Evolutionary conservation across 78 protist species (phyloP), one percentile per base, ranked within the genome.

Genomic region (Emiliania huxleyi): DNA sequence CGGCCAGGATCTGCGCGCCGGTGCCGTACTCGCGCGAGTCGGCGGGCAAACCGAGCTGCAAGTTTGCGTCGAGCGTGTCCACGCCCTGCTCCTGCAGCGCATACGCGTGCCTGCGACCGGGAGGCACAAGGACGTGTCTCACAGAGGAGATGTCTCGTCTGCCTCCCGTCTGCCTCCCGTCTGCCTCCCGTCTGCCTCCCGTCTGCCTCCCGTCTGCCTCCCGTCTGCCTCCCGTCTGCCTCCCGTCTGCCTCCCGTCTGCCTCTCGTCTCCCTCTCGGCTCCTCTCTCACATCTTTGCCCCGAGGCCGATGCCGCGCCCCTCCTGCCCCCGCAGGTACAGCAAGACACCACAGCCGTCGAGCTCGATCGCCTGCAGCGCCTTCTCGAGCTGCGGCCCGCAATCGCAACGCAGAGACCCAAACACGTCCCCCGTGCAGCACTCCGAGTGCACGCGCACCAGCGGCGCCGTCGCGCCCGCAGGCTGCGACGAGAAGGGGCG

Each of bases 381-480:
- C 75, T 62, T 26, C 55, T 81, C 89, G 89, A 81, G 89, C 55
- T 81, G 89, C 89, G 56, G 33, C 2, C 89, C 89, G 89, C 89
- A 81, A 38, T 81, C 89, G 55, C 89, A 81, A 35, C 89, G 89
- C 21, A 81, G 89, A 33, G 56, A 44, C 4, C 89, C 89, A 38
- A 81, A 81, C 33, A 81, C 38, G 38, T 81, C 89, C 15, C 89
- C 89, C 0, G 89, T 81, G 89, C 89, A 81, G 89, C 89, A 81
- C 8, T 81, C 89, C 19, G 89, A 81, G 89, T 81, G 89, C 49
- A 44, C 89, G 55, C 89, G 89, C 56, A 81, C 89, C 18, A 81
- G 89, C 48, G 33, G 35, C 23, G 85, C 33, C 48, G 4, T 40
- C 48, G 42, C 33, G n/a, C 35, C 15, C 46, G 75, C 75, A 15